Base-by-base conservation (phyloP, 2,329 filamentous ascomycete species). In the Pyrenophora teres region DNA sequence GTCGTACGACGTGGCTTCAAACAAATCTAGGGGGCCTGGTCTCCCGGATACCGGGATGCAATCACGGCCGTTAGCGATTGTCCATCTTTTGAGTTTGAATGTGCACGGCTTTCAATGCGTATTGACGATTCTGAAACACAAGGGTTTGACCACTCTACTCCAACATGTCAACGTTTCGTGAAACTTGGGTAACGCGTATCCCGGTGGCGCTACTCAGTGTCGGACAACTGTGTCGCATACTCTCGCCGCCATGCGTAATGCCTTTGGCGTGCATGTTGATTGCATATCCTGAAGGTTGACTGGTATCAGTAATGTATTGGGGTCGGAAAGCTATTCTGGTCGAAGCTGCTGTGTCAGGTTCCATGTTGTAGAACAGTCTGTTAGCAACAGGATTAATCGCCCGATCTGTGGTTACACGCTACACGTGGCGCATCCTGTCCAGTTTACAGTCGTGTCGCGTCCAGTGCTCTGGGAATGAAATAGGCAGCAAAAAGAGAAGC, bases 131-230 rank as follows among this genome's bases (percentile, higher is more conserved):
- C 42, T 63, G 60, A 61, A 63, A 63, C 60, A 38, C 60, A 38
- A 31, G 16, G 38, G 55, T 60, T 53, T 60, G 60, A 60, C 55
- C 41, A 52, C 9, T 56, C 46, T 57, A 57, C 53, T 63, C 56
- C 46, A 62, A 56, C 45, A 49, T 58, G 54, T 62, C 57, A 59
- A 51, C 40, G 60, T 64, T 64, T 65, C 55, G 57, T 59, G 62
- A 48, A 55, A 65, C 53, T 40, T 57, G 57, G 54, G 54, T 49
- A 57, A 21, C 30, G 18, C n/a, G 12, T 25, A 30, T 43, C 40
- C 58, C 55, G 52, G 56, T 47, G 27, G 27, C 27, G 27, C 49
- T 54, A 54, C 49, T 52, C 47, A 48, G 33, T 30, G 40, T 43
- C 41, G 27, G 33, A 46, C 42, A 41, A 49, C 21, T 53, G 52